Evolutionary conservation across 805 yeast species (phyloP).

Genomic region (Ogataea methylovora): DNA sequence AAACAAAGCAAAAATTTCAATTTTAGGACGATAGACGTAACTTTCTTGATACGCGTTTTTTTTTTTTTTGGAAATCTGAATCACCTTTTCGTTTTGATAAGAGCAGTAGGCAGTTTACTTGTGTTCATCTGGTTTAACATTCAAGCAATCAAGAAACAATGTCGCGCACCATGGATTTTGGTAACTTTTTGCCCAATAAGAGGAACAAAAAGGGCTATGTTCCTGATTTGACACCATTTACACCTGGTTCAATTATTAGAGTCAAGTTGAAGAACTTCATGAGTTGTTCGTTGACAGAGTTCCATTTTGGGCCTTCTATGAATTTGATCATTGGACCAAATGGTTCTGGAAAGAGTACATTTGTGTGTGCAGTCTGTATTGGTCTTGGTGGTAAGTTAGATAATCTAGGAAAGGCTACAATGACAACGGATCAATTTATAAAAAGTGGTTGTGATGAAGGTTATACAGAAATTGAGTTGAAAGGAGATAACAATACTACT

Average conservation of each 20-base stretch:
- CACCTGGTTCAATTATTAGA: conserved; percentile 40
- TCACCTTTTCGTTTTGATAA: too few species aligned
- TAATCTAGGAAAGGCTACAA: conserved; percentile 59
- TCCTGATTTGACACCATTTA: conserved; percentile 23
- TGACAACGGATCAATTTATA: conserved; percentile 58
- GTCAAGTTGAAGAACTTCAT: conserved; percentile 56
- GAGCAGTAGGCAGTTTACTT: too few species aligned
- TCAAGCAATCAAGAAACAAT: too few species aligned
- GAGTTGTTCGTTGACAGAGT: conserved; percentile 63
- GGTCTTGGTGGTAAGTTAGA: conserved; percentile 80
- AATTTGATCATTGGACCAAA: conserved; percentile 95
- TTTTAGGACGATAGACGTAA: too few species aligned
- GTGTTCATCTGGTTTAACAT: too few species aligned
- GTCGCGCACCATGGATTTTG: too few species aligned
- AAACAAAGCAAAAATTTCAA: too few species aligned
- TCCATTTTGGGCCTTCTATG: conserved; percentile 70
- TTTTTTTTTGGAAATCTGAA: too few species aligned
- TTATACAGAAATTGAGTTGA: conserved; percentile 43
- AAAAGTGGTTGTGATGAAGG: conserved; percentile 51
- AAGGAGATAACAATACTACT: conserved; percentile 27
- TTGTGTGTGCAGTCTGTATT: conserved; percentile 86
- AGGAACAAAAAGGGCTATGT: conserved; percentile 7
- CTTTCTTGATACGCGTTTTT: too few species aligned
- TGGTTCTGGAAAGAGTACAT: conserved; percentile 91
- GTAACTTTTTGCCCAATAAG: conserved; percentile 11